phyloP scores from a whole-genome alignment of 192 early-diverging fungal species.

The Coemansia sp. region DNA sequence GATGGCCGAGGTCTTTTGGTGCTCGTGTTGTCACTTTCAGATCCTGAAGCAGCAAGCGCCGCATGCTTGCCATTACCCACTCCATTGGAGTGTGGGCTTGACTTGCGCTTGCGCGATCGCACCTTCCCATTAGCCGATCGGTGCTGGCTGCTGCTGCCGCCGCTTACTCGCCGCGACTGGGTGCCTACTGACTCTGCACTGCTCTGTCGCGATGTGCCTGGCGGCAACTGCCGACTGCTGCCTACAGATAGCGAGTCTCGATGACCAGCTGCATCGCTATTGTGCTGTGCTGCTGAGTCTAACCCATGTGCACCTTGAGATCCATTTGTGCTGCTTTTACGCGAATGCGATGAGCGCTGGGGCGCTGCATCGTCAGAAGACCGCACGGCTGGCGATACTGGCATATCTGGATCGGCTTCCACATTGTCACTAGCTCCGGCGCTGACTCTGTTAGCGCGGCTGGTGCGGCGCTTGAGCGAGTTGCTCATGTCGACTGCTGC shows the following conservation, averaged over 20 bases:
- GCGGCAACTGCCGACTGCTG: background rate
- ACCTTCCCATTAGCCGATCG: constrained; percentile 3
- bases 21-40: constrained; percentile 9
- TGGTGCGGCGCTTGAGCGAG: constrained; percentile 25
- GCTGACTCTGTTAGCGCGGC: constrained; percentile 16
- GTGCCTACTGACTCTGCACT: constrained; percentile 7
- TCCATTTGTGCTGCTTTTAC: constrained; percentile 14
- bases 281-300: no score
- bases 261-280: background rate
- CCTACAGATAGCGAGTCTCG: constrained; percentile 7
- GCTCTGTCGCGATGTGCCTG: constrained; percentile 12
- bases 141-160: constrained; percentile 1
- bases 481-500: constrained; percentile 6
- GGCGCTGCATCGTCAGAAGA: constrained; percentile 15
- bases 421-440: background rate
- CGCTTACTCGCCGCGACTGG: background rate
- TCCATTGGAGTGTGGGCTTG: constrained; percentile 7
- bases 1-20: constrained; percentile 24
- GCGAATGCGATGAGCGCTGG: constrained; percentile 13
- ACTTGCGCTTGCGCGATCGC: constrained; percentile 31
- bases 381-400: constrained; percentile 3
- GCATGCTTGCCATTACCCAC: background rate
- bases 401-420: background rate
- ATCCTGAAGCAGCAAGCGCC: background rate
- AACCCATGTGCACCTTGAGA: background rate